Base-by-base conservation (phyloP, 495 filamentous ascomycete genomes). In the Penicillium verhagenii region DNA sequence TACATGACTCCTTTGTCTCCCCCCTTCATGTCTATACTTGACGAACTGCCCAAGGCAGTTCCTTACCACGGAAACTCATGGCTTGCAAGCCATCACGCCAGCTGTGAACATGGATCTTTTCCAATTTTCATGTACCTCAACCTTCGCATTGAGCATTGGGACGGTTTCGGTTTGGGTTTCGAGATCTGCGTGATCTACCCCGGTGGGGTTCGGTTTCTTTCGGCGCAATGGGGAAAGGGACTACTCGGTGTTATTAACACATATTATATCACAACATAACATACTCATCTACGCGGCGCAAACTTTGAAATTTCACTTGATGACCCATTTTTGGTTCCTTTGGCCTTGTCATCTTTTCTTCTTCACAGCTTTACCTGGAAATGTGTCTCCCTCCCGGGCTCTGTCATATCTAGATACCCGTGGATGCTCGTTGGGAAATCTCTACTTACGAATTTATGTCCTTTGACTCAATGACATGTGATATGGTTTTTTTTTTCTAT, bases 1-100 rank as follows among this genome's bases (percentile, higher is more conserved):
- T n/a, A 6, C 25, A 20, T 51, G 21, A 25, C 16, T 28, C 19
- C n/a, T 50, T 44, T 52, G 18, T 54, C 31, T 40, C 19, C 49
- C 7, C 38, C 49, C 29, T 57, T 59, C 59, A 51, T 63, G 53
- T 62, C 39, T 20, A 62, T 62, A 59, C 38, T 44, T 59, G 3
- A 28, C 45, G 39, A 40, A 16, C 38, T 42, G 38, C 11, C 24
- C 43, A 6, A 9, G 8, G 16, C 31, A 44, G 56, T 53, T 39
- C 39, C 35, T 50, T 40, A 28, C 28, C 10, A 33, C 46, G 47
- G 26, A 54, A 52, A 26, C 47, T 20, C 4, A 26, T n/a, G 45
- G 53, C 29, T 54, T 48, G 35, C 19, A 49, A n/a, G 21, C 49
- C 35, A 52, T 52, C 28, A 16, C 18, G 46, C 46, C 26, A 29